phyloP scores from a whole-genome alignment of 225 moss, liverwort and hornwort genomes.

The Ulota crispa region DNA sequence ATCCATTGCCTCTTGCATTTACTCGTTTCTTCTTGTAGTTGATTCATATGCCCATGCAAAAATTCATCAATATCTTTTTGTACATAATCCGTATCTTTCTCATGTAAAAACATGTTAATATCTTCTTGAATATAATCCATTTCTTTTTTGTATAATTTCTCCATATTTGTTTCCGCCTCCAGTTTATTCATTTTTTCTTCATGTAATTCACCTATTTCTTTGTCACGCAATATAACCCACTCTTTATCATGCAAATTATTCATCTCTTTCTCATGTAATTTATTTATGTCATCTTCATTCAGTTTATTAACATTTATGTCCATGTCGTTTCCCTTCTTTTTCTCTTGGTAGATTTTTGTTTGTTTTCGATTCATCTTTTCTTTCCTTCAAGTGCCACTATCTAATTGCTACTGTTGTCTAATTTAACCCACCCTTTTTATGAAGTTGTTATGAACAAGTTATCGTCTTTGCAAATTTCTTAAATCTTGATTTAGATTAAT shows the following conservation, averaged over 20 bases:
- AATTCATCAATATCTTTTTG: background rate
- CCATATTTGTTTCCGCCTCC: background rate
- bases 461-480: background rate
- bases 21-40: background rate
- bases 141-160: background rate
- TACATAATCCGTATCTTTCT: background rate
- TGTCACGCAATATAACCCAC: background rate
- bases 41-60: conserved; percentile 11
- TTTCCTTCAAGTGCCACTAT: background rate
- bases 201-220: background rate
- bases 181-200: background rate
- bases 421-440: background rate
- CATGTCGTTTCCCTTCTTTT: background rate
- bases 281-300: background rate
- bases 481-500: background rate
- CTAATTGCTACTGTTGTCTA: background rate
- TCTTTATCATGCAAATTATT: conserved; percentile 14
- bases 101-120: background rate
- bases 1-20: background rate
- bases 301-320: background rate
- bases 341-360: background rate
- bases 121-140: conserved; percentile 33
- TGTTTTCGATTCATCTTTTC: background rate
- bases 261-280: conserved; percentile 16
- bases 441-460: accelerated